Percentiles rank a stretch among this genome's conserved stretches.
phyloP scores from a whole-genome alignment of 2,329 filamentous ascomycete species.

The Ophiocordyceps camponoti-floridani region DNA sequence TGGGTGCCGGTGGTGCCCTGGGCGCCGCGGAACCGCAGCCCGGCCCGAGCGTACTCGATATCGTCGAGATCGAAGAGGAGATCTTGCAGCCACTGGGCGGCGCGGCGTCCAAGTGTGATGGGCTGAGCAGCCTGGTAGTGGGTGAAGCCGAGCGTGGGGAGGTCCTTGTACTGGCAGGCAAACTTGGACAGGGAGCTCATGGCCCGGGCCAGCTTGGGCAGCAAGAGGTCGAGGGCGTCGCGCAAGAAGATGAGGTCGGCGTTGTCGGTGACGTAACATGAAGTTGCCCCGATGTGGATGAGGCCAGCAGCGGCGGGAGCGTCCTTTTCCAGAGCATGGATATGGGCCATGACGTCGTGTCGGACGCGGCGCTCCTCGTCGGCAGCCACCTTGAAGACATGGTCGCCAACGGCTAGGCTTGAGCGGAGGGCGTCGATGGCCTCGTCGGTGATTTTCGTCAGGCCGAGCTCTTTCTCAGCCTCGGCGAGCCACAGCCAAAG shows the following conservation, averaged over 20 bases:
- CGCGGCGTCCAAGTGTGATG: conserved; percentile 6
- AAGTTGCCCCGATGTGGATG: conserved; percentile 36
- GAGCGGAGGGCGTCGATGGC: conserved; percentile 61
- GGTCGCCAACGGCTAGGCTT: conserved; percentile 58
- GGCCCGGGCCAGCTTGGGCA: conserved; percentile 62
- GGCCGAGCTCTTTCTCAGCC: conserved; percentile 62
- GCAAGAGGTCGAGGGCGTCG: conserved; percentile 51
- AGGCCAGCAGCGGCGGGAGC: conserved; percentile 66
- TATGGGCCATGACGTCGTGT: conserved; percentile 50
- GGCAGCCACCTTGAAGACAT: conserved; percentile 56
- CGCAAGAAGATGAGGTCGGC: conserved; percentile 53
- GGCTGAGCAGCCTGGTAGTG: conserved; percentile 2
- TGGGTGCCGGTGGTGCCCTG: conserved; percentile 56
- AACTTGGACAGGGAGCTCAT: conserved; percentile 59
- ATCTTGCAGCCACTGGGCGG: conserved; percentile 52
- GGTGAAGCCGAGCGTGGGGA: conserved; percentile 43
- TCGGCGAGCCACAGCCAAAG: conserved; percentile 78
- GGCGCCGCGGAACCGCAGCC: conserved; percentile 58
- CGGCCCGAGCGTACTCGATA: conserved; percentile 49
- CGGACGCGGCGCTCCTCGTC: conserved; percentile 59
- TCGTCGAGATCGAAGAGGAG: conserved; percentile 50
- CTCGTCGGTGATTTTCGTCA: conserved; percentile 50
- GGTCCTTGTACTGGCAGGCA: conserved; percentile 49
- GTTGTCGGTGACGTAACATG: conserved; percentile 51
- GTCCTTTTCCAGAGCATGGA: conserved; percentile 55